Base-by-base conservation (phyloP, 2,329 filamentous ascomycete species). In the Sporothrix euskadiensis region DNA sequence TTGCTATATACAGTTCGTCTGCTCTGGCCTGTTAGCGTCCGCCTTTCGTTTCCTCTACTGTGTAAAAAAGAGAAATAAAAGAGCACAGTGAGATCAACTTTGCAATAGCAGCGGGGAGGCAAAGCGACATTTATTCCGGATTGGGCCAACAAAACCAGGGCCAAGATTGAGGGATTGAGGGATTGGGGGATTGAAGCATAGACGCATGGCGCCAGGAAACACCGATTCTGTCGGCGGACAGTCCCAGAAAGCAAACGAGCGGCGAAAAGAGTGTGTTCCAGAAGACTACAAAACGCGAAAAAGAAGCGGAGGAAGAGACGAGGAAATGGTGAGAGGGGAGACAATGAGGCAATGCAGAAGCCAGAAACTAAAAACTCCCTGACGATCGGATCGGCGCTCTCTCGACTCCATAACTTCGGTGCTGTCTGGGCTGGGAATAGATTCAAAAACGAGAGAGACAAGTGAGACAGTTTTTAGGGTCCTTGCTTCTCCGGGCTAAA, bases 351-450 rank as follows among this genome's bases (percentile, higher is more conserved):
- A 66, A 16, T 54, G 9, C 41, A 44, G 9, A 44, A 14, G 14
- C 12, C 44, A 49, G 41, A 41, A 65, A 5, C 59, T 41, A 47
- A 35, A 8, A 35, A 44, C 39, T 26, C 61, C 39, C 39, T 69
- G 66, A 39, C 66, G 47, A 69, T 69, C 66, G 49, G 49, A 69
- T 69, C 66, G 30, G 49, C 49, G 32, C n/a, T 56, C 26, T 56
- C 16, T 52, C 1, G 14, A 35, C 41, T 68, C 41, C 63, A 65
- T 65, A 49, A 26, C 41, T 68, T 52, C 63, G 22, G 41, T 26
- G 44, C 44, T 49, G 61, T 41, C 61, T 65, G 4, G 44, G 44
- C 44, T 61, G 14, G 57, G 16, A 12, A 22, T 4, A 12, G 35
- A 44, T 4, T 56, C 54, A 4, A 30, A 30, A 22, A 30, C 26